Evolutionary conservation across 2,329 filamentous ascomycete species (phyloP).

Genomic region (Pezicula carpinea): DNA sequence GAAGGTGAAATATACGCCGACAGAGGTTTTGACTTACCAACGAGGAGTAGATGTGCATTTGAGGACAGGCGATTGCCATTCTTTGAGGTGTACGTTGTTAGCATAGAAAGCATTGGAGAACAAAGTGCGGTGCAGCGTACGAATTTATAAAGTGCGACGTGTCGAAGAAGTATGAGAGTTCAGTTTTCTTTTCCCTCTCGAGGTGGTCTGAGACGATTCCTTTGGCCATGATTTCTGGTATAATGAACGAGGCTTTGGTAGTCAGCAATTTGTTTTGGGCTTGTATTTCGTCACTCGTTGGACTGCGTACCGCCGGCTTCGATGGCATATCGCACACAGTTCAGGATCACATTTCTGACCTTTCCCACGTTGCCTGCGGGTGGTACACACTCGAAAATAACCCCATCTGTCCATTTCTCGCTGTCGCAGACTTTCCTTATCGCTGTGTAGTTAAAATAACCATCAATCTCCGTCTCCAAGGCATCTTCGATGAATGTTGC

Average conservation of each 20-base stretch:
- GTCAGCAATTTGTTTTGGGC: constrained; percentile 8
- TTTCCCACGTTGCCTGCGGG: constrained; percentile 36
- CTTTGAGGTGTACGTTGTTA: not conserved
- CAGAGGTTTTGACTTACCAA: constrained; percentile 7
- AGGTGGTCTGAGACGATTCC: not conserved
- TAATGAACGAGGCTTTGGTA: constrained; percentile 27
- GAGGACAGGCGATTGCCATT: constrained; percentile 33
- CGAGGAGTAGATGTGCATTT: constrained; percentile 34
- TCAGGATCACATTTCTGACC: constrained; percentile 38
- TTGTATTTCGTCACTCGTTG: constrained; percentile 5
- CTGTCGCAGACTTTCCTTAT: constrained; percentile 1
- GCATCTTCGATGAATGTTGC: not conserved
- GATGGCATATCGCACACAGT: constrained; percentile 40
- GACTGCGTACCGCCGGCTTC: constrained; percentile 38
- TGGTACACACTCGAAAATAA: constrained; percentile 39
- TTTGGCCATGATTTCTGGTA: constrained; percentile 1
- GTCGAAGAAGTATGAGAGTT: constrained; percentile 40
- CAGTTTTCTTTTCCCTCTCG: constrained; percentile 3
- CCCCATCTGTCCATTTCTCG: constrained; percentile 13
- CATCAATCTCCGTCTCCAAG: constrained; percentile 2
- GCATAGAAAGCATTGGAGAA: too few relatives aligned
- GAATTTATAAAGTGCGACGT: constrained; percentile 34
- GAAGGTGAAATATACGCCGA: too few relatives aligned
- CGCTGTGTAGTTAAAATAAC: not conserved
- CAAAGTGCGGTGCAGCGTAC: not conserved